Conservation (phyloP, 2,329 filamentous ascomycete genomes). For the Graphium sp. region DNA sequence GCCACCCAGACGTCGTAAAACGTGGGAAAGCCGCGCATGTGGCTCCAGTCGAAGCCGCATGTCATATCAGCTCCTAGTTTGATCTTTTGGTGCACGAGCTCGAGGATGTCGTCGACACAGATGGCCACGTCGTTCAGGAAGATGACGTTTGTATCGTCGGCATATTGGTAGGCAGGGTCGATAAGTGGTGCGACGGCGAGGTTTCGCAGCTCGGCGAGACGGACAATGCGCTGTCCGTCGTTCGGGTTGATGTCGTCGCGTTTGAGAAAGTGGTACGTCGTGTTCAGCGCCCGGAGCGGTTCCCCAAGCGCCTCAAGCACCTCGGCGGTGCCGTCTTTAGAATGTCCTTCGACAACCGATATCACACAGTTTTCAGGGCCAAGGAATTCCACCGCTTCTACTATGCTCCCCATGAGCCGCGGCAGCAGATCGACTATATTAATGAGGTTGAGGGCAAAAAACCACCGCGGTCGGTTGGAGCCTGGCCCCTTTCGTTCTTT, state of each 20-base stretch:
- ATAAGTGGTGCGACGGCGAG: conserved; percentile 29
- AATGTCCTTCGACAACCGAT: conserved; percentile 38
- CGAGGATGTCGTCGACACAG: conserved; percentile 38
- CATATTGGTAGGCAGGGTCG: conserved; percentile 9
- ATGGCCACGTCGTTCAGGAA: conserved; percentile 37
- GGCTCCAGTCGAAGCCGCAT: conserved; percentile 42
- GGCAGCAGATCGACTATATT: conserved; percentile 26
- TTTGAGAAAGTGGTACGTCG: conserved; percentile 23
- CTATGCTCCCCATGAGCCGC: conserved; percentile 30
- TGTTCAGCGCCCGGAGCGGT: conserved; percentile 18
- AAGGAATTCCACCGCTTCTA: conserved; percentile 30
- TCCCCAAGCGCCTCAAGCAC: conserved; percentile 23
- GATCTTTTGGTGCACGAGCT: conserved; percentile 30
- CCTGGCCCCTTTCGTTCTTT: too few relatives aligned
- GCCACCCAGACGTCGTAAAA: conserved; percentile 44
- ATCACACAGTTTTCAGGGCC: conserved; percentile 31
- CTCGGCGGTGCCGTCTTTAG: conserved; percentile 33
- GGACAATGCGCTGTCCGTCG: conserved; percentile 23
- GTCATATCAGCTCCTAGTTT: conserved; percentile 33
- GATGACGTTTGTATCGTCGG: conserved; percentile 23
- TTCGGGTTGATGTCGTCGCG: conserved; percentile 24
- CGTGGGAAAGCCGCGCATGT: conserved; percentile 20
- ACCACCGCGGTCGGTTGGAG: conserved; percentile 24
- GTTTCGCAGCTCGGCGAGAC: conserved; percentile 33
- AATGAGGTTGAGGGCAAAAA: conserved; percentile 35